Base-by-base conservation (phyloP, 1,139 yeast genomes). In the Entelexis paramagnoliae region DNA sequence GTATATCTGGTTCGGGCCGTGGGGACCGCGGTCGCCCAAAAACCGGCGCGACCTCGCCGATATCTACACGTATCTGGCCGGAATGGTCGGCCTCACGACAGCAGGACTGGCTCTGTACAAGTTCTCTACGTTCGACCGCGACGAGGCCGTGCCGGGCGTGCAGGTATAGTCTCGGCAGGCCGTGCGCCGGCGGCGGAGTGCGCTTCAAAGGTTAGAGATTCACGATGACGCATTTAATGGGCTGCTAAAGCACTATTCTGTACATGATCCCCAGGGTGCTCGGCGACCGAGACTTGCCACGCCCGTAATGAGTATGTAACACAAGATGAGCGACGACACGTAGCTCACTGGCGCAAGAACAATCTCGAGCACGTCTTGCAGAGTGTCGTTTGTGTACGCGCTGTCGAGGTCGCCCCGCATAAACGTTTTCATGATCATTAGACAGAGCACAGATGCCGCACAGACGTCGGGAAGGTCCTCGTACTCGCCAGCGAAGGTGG, bases 1-100 rank as follows among this genome's bases (percentile, higher is more conserved):
- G 63, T 68, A 56, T 54, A 61, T 68, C 13, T 63, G 66, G 56
- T 68, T 58, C 52, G 72, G 72, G 1, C 64, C 68, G 10, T 68
- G 72, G 72, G 72, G 72, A 0, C 70, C 72, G 14, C 62, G 72
- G 17, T 58, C 62, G 16, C 48, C 53, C 14, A 56, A 56, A 10
- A 55, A 54, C 9, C 59, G 63, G 42, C 26, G 38, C 16, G 57
- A 54, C 35, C 30, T 49, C 33, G 57, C 57, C 14, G 34, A 30
- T 29, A 17, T 54, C 16, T 51, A 53, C 44, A 60, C 59, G 33
- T 50, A 50, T n/a, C 58, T 63, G 48, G 63, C 62, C 17, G 60
- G 59, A 45, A 49, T 58, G 16, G 42, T 66, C 16, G 62, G 54
- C 1, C 58, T 51, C 0, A 46, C 57, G n/a, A 53, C 59, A 29